Base-by-base conservation (phyloP, 1,284 basidiomycete species). In the Papiliotrema nemorosa region DNA sequence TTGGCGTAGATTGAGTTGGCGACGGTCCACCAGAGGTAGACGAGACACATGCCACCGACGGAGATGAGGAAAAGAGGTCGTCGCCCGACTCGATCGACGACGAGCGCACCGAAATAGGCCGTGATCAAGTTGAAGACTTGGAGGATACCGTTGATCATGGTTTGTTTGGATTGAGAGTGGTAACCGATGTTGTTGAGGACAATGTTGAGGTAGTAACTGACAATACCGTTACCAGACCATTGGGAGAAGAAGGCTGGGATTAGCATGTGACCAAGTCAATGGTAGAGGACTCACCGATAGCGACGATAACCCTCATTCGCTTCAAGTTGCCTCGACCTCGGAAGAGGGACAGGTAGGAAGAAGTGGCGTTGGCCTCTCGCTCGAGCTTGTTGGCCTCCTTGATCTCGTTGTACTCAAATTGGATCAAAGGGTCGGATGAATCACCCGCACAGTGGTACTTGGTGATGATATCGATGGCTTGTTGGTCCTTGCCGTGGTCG, bases 171-270 rank as follows among this genome's bases (percentile, higher is more conserved):
- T 20, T n/a, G 7, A 37, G 31, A 24, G 35, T 26, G 3, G 36
- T 52, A 63, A 89, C 86, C 86, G 53, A 89, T 84, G 54, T 80
- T 78, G 58, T 81, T 76, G 59, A 89, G 82, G 49, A 88, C 83
- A 62, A 81, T 79, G 74, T 78, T 83, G 56, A 88, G 79, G 77
- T 88, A 88, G 77, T 85, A 73, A 9, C 82, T 55, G 13, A 85
- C 81, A 36, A 86, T 72, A 39, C 83, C 84, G 60, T 85, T 84
- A 13, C 41, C 24, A 7, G 22, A 83, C 67, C 67, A 69, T 49
- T 68, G 64, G 27, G 60, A 66, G 63, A 69, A 68, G 58, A 67
- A 66, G 29, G 58, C n/a, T n/a, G n/a, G n/a, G n/a, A n/a, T n/a
- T n/a, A n/a, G n/a, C n/a, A n/a, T n/a, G n/a, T n/a, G n/a, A n/a